A percentile compares a stretch with the other conserved stretches of the same genome.
Evolutionary conservation across 441 rosid genomes (phyloP).

Genomic region (Capsella rubella): DNA sequence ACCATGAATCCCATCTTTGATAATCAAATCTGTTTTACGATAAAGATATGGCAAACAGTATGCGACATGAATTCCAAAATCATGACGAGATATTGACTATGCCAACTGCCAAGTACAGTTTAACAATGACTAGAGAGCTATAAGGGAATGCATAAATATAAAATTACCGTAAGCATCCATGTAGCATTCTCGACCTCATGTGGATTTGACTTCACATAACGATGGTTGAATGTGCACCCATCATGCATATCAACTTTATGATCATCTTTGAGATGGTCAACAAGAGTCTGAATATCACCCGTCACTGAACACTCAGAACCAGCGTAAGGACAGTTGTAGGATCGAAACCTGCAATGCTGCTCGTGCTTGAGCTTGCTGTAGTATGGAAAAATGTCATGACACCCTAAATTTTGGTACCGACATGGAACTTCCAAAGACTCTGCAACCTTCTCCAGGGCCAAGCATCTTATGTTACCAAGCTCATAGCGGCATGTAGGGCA

Average conservation of each 20-base stretch:
- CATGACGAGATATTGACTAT: background rate
- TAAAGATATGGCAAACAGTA: background rate
- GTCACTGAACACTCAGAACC: conserved; percentile 82
- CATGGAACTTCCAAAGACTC: conserved; percentile 82
- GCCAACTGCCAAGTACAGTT: background rate
- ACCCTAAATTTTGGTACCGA: conserved; percentile 70
- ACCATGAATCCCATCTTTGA: background rate
- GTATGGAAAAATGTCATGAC: conserved; percentile 76
- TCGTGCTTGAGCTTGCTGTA: conserved; percentile 84
- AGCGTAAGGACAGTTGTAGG: conserved; percentile 85
- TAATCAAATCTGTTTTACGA: background rate
- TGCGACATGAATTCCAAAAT: background rate
- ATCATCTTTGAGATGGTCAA: conserved; percentile 74
- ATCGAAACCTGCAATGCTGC: conserved; percentile 70
- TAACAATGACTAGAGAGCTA: background rate
- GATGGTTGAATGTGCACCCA: conserved; percentile 83
- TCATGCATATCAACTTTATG: conserved; percentile 94
- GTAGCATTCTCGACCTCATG: conserved; percentile 88
- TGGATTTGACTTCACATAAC: conserved; percentile 83
- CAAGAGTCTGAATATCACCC: conserved; percentile 73
- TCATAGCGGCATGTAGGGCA: conserved; percentile 87
- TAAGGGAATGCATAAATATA: background rate
- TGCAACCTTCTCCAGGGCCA: conserved; percentile 85
- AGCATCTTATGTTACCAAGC: conserved; percentile 87
- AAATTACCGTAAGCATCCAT: conserved; percentile 88